Evolutionary conservation across 345 rosid species (phyloP).

Genomic region (Lepidium aucheri): DNA sequence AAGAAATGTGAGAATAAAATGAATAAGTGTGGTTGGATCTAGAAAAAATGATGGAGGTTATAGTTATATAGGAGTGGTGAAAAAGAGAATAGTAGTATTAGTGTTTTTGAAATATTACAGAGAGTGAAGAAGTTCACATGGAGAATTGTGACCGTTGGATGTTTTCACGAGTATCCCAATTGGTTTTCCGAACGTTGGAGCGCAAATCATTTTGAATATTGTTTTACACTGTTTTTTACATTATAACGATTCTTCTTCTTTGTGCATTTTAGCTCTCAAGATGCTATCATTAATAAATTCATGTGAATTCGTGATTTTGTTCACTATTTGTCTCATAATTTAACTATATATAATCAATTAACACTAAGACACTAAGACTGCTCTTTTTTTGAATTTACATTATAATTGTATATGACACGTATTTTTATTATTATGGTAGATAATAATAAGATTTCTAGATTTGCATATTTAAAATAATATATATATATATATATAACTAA

Average conservation of each 20-base stretch:
- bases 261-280: constrained; percentile 7
- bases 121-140: constrained; percentile 65
- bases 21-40: constrained; percentile 27
- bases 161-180: constrained; percentile 35
- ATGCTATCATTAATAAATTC: constrained; percentile 18
- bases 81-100: not conserved
- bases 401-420: too few relatives aligned
- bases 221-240: not conserved
- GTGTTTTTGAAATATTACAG: constrained; percentile 1
- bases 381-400: too few relatives aligned
- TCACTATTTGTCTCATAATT: constrained; percentile 12
- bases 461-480: too few relatives aligned
- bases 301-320: constrained; percentile 21
- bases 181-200: constrained; percentile 52
- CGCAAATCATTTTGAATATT: constrained; percentile 42
- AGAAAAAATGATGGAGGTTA: constrained; percentile 19
- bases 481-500: too few relatives aligned
- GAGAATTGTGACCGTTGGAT: constrained; percentile 53
- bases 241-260: not conserved
- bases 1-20: not conserved
- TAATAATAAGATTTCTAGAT: too few relatives aligned
- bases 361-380: too few relatives aligned
- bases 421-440: too few relatives aligned
- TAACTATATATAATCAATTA: too few relatives aligned
- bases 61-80: constrained; percentile 43